Conservation (phyloP, 495 filamentous ascomycete genomes). For the Opeltia flavorubescens region DNA sequence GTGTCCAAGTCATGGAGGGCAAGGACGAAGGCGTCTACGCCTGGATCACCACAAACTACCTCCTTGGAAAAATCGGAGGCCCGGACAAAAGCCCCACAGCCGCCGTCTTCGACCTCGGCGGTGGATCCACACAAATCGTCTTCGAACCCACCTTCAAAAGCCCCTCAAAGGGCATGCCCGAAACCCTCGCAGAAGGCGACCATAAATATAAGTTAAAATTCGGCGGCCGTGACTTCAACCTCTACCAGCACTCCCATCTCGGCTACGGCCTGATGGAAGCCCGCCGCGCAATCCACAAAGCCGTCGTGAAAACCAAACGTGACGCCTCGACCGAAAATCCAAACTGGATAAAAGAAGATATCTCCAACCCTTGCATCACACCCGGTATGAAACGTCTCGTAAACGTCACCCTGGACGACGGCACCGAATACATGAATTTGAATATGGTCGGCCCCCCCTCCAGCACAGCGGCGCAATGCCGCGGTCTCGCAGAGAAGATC, state of each 20-base stretch:
- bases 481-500: constrained; percentile 75
- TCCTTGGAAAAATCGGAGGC: constrained; percentile 91
- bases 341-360: constrained; percentile 41
- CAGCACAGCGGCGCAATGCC: constrained; percentile 68
- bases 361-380: constrained; percentile 81
- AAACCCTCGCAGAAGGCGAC: constrained; percentile 72
- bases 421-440: constrained; percentile 39
- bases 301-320: constrained; percentile 47
- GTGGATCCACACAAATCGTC: constrained; percentile 94
- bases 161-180: constrained; percentile 70
- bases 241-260: constrained; percentile 98
- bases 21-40: constrained; percentile 95
- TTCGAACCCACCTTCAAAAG: constrained; percentile 89
- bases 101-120: constrained; percentile 89
- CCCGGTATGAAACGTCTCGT: constrained; percentile 59
- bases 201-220: constrained; percentile 92
- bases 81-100: constrained; percentile 81
- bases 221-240: constrained; percentile 74
- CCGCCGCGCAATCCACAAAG: constrained; percentile 67
- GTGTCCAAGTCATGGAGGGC: constrained; percentile 92
- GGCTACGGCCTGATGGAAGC: constrained; percentile 95
- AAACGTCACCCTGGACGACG: constrained; percentile 49
- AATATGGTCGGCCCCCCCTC: constrained; percentile 76
- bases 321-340: constrained; percentile 24
- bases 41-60: constrained; percentile 98